Conservation (phyloP, 2,329 filamentous ascomycete species). For the Phialocephala sp. region DNA sequence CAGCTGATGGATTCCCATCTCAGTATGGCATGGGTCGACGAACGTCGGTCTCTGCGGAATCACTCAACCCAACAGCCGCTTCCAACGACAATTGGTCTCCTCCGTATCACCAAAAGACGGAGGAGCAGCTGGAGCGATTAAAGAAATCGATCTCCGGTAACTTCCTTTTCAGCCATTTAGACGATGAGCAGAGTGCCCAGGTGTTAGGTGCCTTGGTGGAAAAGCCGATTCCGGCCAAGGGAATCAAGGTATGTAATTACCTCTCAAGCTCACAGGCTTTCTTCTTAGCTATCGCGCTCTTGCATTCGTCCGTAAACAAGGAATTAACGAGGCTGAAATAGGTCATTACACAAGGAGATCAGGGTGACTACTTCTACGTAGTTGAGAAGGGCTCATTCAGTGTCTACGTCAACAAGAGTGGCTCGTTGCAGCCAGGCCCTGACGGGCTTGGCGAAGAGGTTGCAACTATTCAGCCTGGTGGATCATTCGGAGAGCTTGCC, state of each 20-base stretch:
- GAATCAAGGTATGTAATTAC: constrained; percentile 62
- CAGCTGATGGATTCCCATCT: constrained; percentile 73
- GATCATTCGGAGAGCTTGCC: constrained; percentile 94
- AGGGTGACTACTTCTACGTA: constrained; percentile 97
- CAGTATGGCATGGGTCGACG: constrained; percentile 94
- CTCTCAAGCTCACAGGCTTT: background rate
- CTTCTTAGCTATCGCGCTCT: background rate
- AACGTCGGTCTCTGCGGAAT: constrained; percentile 96
- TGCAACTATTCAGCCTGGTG: constrained; percentile 80
- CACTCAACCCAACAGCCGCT: constrained; percentile 85
- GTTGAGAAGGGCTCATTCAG: constrained; percentile 92
- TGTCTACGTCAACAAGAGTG: constrained; percentile 83
- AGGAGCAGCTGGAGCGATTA: constrained; percentile 80
- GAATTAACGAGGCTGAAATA: constrained; percentile 47
- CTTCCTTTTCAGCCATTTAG: constrained; percentile 92
- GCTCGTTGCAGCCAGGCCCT: constrained; percentile 77
- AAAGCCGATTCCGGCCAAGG: constrained; percentile 93
- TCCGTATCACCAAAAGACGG: constrained; percentile 81
- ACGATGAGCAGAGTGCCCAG: constrained; percentile 88
- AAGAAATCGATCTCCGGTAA: constrained; percentile 84
- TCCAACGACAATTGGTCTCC: constrained; percentile 89
- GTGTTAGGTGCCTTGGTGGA: constrained; percentile 91
- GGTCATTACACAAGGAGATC: constrained; percentile 94
- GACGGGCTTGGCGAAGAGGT: constrained; percentile 87
- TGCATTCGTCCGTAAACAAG: background rate